Conservation (phyloP, 2,329 filamentous ascomycete genomes). For the Amauroascus niger region DNA sequence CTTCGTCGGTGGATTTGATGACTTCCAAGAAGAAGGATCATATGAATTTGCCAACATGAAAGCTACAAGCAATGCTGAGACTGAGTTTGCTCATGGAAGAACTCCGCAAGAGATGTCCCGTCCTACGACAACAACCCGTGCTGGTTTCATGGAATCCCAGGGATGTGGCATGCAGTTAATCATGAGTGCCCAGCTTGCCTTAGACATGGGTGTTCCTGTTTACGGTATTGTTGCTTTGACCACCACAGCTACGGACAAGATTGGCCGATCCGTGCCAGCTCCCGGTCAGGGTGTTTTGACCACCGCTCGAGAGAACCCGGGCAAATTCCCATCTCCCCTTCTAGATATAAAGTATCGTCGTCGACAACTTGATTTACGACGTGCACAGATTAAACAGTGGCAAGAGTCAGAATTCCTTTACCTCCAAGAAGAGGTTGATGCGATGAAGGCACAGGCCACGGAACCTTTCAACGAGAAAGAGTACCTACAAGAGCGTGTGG, state of each 20-base stretch:
- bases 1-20: slow-evolving; percentile 97
- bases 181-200: slow-evolving; percentile 90
- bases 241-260: slow-evolving; percentile 96
- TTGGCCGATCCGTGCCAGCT: slow-evolving; percentile 90
- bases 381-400: slow-evolving; percentile 91
- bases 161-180: slow-evolving; percentile 97
- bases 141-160: slow-evolving; percentile 99
- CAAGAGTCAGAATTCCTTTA: slow-evolving; percentile 91
- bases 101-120: slow-evolving; percentile 97
- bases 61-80: slow-evolving; percentile 93
- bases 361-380: slow-evolving; percentile 86
- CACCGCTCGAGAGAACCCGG: slow-evolving; percentile 78
- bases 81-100: slow-evolving; percentile 89
- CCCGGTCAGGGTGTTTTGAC: slow-evolving; percentile 95
- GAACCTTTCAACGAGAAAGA: slow-evolving; percentile 68
- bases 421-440: slow-evolving; percentile 81
- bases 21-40: slow-evolving; percentile 97
- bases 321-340: slow-evolving; percentile 89
- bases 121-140: slow-evolving; percentile 89
- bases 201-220: slow-evolving; percentile 98
- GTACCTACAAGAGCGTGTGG: slow-evolving; percentile 73
- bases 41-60: slow-evolving; percentile 99
- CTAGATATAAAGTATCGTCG: slow-evolving; percentile 96
- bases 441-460: slow-evolving; percentile 70
- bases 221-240: slow-evolving; percentile 90